phyloP scores from a whole-genome alignment of 2,329 filamentous ascomycete genomes.

The Botrytis byssoidea region DNA sequence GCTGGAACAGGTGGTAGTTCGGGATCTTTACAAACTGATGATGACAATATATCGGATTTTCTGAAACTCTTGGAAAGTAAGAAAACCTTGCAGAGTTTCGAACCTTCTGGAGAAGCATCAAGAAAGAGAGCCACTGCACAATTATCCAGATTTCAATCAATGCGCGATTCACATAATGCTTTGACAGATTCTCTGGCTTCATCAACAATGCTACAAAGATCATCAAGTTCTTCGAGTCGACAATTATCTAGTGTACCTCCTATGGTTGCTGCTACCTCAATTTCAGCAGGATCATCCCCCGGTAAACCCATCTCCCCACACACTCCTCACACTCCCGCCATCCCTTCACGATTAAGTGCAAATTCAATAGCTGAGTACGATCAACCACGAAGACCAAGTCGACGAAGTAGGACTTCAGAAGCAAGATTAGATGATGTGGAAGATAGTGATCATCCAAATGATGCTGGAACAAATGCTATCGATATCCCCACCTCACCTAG shows the following conservation, averaged over 20 bases:
- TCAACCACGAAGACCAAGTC: constrained; percentile 34
- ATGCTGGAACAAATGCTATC: constrained; percentile 62
- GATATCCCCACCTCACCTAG: constrained; percentile 72
- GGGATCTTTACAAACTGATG: constrained; percentile 70
- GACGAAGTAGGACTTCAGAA: constrained; percentile 30
- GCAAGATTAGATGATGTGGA: constrained; percentile 31
- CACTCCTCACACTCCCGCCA: constrained; percentile 88
- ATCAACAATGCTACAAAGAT: constrained; percentile 79
- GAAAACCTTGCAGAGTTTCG: constrained; percentile 81
- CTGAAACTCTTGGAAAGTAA: constrained; percentile 83
- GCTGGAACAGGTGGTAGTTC: constrained; percentile 64
- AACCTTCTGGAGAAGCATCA: constrained; percentile 64
- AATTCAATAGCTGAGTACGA: constrained; percentile 77
- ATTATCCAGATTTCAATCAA: constrained; percentile 79
- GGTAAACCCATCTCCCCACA: constrained; percentile 87
- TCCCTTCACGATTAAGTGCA: constrained; percentile 89
- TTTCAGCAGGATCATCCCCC: constrained; percentile 84
- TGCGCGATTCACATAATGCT: constrained; percentile 85
- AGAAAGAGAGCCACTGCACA: constrained; percentile 76
- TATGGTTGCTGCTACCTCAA: constrained; percentile 69
- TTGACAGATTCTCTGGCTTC: constrained; percentile 93
- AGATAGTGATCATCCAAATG: constrained; percentile 40
- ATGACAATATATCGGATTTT: constrained; percentile 92
- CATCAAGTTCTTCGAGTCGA: constrained; percentile 69
- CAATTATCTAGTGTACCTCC: constrained; percentile 60